Evolutionary conservation across 2,329 filamentous ascomycete species (phyloP), one percentile per base, ranked within the genome.

Genomic region (Rhynchosporium secalis): DNA sequence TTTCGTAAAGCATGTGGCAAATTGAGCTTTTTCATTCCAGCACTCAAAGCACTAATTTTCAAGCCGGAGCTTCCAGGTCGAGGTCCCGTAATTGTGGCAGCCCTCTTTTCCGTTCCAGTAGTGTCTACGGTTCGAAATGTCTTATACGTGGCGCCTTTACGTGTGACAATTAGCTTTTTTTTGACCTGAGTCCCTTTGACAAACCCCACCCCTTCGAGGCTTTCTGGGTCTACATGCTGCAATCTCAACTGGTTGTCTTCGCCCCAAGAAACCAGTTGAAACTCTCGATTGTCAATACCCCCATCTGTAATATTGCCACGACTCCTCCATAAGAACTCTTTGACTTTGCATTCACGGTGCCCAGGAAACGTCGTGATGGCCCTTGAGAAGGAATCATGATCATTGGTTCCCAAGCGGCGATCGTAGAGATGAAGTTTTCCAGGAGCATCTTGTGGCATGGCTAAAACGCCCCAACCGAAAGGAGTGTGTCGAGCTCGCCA

Each of bases 231-330:
- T 26, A 92, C 83, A 54, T 86, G 87, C 72, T 96, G 90, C 33
- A 97, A 80, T 55, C 90, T 87, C 36, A 97, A 79, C 71, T 92
- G 85, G 68, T 89, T 90, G 74, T 97, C 94, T 55, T 90, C 88
- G 31, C 92, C 92, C 93, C 93, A 97, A 0, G 93, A 93, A 0
- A 97, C 91, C 20, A 97, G 81, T 74, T 97, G 93, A 66, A 96
- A 97, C 58, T 97, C 93, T 69, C 94, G 86, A 65, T 92, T 81
- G 70, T 97, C 93, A 51, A 89, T 77, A n/a, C 84, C 83, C 59
- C 91, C 84, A 15, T 85, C 83, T 20, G 80, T 79, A 41, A 88
- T 80, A 15, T 77, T 77, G 43, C 93, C 93, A 60, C 93, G 86
- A 54, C 86, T 85, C 73, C 93, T 84, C 93, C 93, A 97, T 10